phyloP scores from a whole-genome alignment of 192 early-diverging fungal species.

The Backusella circina region DNA sequence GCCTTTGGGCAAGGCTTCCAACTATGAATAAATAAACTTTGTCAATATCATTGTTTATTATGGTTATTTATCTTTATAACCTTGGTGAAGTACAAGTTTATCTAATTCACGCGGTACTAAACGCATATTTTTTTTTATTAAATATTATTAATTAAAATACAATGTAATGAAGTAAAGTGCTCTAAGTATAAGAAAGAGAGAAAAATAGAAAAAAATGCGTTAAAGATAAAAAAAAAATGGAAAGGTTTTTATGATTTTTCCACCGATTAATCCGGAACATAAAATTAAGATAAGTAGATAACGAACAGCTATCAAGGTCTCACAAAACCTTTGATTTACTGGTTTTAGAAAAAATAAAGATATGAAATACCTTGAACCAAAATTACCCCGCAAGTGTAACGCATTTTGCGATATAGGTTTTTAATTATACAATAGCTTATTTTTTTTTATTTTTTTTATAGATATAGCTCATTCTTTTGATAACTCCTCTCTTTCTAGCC shows the following conservation, averaged over 20 bases:
- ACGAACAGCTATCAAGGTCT: slow-evolving; percentile 4
- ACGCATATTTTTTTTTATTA: slow-evolving; percentile 45
- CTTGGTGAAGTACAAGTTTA: slow-evolving; percentile 86
- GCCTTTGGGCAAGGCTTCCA: slow-evolving; percentile 84
- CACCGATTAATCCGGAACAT: background rate
- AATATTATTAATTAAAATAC: background rate
- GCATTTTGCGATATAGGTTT: background rate
- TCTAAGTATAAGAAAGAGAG: background rate
- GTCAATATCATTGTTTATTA: background rate
- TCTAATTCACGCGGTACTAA: slow-evolving; percentile 91
- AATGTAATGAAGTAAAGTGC: background rate
- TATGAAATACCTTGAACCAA: background rate
- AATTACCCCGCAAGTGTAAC: background rate
- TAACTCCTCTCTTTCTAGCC: background rate
- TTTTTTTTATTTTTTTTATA: background rate
- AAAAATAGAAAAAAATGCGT: background rate
- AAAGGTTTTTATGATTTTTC: background rate
- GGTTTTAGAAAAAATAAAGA: background rate
- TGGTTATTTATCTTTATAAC: background rate
- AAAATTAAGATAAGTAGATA: slow-evolving; percentile 4
- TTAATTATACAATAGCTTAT: background rate
- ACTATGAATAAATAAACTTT: slow-evolving; percentile 33
- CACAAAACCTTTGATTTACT: background rate
- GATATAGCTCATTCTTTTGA: background rate
- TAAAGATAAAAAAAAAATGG: background rate